Conservation (phyloP, 2,329 filamentous ascomycete species). For the Xylaria sp. region DNA sequence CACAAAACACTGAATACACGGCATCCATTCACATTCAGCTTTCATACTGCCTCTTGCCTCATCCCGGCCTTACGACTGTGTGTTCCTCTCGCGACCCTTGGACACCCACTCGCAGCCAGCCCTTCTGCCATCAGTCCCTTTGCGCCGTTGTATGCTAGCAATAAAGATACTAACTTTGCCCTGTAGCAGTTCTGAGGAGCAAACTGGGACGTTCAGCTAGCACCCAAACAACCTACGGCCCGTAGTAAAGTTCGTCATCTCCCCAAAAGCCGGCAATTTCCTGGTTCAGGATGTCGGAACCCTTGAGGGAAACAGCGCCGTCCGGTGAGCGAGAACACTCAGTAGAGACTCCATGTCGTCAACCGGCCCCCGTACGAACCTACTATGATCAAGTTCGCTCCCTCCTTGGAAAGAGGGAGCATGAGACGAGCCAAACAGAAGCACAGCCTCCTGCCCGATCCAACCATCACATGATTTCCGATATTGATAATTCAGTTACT, state of each 20-base stretch:
- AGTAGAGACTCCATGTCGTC: neutral
- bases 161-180: neutral
- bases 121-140: no score
- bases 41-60: no score
- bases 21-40: slow-evolving; percentile 7
- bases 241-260: neutral
- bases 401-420: slow-evolving; percentile 20
- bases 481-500: neutral
- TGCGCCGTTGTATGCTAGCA: neutral
- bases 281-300: slow-evolving; percentile 13
- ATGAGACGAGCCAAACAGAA: slow-evolving; percentile 4
- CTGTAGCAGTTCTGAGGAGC: neutral
- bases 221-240: no score
- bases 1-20: slow-evolving; percentile 6
- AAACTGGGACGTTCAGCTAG: neutral
- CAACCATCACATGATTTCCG: neutral
- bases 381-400: slow-evolving; percentile 21
- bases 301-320: slow-evolving; percentile 2
- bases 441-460: neutral
- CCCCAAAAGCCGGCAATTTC: neutral
- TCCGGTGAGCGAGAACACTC: slow-evolving; percentile 11
- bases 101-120: no score
- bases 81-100: no score
- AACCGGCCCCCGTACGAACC: slow-evolving; percentile 8
- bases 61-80: no score